Percentiles rank a stretch among this genome's conserved stretches.
phyloP scores from a whole-genome alignment of 2,329 filamentous ascomycete species.

The Talaromyces sp. region DNA sequence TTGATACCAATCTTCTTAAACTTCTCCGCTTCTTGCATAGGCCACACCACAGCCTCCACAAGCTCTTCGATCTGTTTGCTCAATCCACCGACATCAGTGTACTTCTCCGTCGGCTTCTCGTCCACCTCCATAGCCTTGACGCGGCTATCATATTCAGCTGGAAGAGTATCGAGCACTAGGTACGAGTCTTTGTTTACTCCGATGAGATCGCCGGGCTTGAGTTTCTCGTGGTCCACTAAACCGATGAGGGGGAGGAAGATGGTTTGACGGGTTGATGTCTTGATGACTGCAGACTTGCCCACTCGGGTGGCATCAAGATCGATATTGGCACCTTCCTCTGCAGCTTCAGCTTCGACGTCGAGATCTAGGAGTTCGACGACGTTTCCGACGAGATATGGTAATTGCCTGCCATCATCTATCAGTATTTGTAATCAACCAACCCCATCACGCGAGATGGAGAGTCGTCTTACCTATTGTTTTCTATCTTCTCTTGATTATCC shows the following conservation, averaged over 20 bases:
- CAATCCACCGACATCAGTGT: constrained; percentile 93
- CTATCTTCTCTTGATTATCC: constrained; percentile 98
- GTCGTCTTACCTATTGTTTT: constrained; percentile 84
- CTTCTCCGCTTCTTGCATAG: constrained; percentile 98
- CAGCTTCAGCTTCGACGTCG: constrained; percentile 91
- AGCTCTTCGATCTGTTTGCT: constrained; percentile 99
- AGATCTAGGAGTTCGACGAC: constrained; percentile 96
- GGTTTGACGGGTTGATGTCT: constrained; percentile 96
- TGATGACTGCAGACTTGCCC: constrained; percentile 98
- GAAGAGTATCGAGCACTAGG: constrained; percentile 90
- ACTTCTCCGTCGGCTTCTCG: constrained; percentile 99
- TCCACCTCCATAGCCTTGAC: constrained; percentile 99
- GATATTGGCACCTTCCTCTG: constrained; percentile 97
- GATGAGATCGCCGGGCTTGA: constrained; percentile 94
- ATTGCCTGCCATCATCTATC: constrained; percentile 61
- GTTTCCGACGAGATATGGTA: constrained; percentile 97
- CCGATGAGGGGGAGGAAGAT: constrained; percentile 98
- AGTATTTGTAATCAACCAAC: constrained; percentile 11
- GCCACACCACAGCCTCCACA: constrained; percentile 97
- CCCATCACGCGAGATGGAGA: constrained; percentile 1
- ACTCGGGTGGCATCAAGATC: constrained; percentile 94
- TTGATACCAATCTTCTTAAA: constrained; percentile 99
- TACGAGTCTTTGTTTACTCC: constrained; percentile 99
- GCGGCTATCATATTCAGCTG: constrained; percentile 96
- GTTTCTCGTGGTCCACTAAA: constrained; percentile 87